phyloP scores from a whole-genome alignment of 805 yeast species.

The Teunomyces barrocoloradensis region DNA sequence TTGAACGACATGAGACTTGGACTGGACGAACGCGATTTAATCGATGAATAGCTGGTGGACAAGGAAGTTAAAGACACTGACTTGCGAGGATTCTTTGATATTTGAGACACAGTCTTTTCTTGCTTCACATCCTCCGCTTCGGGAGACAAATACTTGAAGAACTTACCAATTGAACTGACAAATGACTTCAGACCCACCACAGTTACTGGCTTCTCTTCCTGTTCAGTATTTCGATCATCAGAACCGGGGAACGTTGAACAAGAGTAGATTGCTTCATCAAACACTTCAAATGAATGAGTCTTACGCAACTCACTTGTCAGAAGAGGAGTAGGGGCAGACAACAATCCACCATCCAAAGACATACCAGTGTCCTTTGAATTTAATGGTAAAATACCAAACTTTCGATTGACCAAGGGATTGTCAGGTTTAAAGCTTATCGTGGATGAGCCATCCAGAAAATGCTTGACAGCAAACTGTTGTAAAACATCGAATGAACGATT shows the following conservation, averaged over 20 bases:
- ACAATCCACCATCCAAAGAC: constrained; percentile 14
- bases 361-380: constrained; percentile 20
- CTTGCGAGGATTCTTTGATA: constrained; percentile 9
- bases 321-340: constrained; percentile 14
- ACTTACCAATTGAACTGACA: constrained; percentile 32
- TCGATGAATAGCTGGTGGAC: constrained; percentile 29
- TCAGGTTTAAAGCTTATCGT: constrained; percentile 30
- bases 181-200: constrained; percentile 16
- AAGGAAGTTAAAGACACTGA: constrained; percentile 38
- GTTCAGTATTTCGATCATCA: not conserved
- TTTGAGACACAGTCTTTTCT: not conserved
- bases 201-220: not conserved
- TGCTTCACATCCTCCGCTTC: constrained; percentile 19
- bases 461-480: constrained; percentile 25
- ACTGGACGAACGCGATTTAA: constrained; percentile 33
- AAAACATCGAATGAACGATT: constrained; percentile 22
- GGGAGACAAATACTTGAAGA: constrained; percentile 35
- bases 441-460: constrained; percentile 1
- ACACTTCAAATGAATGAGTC: constrained; percentile 59
- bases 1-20: constrained; percentile 38
- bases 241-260: constrained; percentile 23
- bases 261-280: constrained; percentile 62
- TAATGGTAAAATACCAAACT: constrained; percentile 42
- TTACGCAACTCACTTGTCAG: constrained; percentile 40
- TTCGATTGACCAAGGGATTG: constrained; percentile 46